These are phyloP conservation scores for Russula compacta DNA, from an alignment of 768 basidiomycete species.

Conservation along the genomic window DNA sequence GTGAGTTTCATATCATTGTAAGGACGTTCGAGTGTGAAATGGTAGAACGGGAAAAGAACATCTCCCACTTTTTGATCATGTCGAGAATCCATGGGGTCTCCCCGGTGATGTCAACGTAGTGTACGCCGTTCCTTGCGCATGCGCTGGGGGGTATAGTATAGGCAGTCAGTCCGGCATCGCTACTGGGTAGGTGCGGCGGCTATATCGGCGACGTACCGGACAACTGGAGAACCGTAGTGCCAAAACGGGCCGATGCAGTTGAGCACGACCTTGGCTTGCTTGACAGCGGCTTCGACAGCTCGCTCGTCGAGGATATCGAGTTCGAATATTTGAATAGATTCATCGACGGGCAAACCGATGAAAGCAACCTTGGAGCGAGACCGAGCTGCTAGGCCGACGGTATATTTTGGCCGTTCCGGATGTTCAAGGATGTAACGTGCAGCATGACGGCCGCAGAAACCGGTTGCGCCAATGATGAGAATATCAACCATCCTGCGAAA, in stretches of 20 bases:
- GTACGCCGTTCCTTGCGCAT: slow-evolving; percentile 63
- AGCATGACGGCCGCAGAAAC: slow-evolving; percentile 18
- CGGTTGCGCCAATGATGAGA: slow-evolving; percentile 20
- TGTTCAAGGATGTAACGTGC: slow-evolving; percentile 18
- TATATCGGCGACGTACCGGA: slow-evolving; percentile 36
- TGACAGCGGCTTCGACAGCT: slow-evolving; percentile 50
- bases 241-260: slow-evolving; percentile 73
- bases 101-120: slow-evolving; percentile 82
- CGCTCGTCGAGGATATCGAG: slow-evolving; percentile 50
- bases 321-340: slow-evolving; percentile 33
- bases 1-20: too few species aligned
- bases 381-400: slow-evolving; percentile 13
- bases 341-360: slow-evolving; percentile 5
- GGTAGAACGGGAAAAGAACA: too few species aligned
- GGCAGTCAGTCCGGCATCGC: neutral
- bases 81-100: slow-evolving; percentile 59
- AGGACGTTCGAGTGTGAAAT: too few species aligned
- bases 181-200: neutral
- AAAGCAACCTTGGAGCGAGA: slow-evolving; percentile 13
- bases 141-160: slow-evolving; percentile 33
- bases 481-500: slow-evolving; percentile 13
- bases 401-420: slow-evolving; percentile 12
- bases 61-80: slow-evolving; percentile 48
- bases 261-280: slow-evolving; percentile 55
- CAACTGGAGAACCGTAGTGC: slow-evolving; percentile 63